These are phyloP conservation scores for Cocos nucifera DNA, from an alignment of 176 grass and related monocot species.

Conservation along the genomic window DNA sequence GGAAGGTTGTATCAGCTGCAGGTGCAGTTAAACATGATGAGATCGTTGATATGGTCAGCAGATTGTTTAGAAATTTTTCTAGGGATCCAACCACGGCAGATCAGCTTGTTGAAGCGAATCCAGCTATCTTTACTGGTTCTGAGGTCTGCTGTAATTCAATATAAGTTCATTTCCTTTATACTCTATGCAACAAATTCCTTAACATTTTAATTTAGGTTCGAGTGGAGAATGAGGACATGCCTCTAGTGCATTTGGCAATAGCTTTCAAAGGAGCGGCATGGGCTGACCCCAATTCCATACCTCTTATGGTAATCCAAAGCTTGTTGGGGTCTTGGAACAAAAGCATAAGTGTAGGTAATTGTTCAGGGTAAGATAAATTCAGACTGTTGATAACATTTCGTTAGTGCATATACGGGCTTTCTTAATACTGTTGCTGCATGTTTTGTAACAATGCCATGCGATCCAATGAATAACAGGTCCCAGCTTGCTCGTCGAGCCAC, in stretches of 20 bases:
- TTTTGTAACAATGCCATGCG: background rate
- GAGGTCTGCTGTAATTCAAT: constrained; percentile 37
- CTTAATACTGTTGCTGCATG: no score
- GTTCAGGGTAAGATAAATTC: constrained; percentile 67
- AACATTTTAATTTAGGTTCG: constrained; percentile 43
- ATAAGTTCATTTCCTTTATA: background rate
- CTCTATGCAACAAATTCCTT: no score
- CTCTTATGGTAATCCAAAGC: constrained; percentile 94
- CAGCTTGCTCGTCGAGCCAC: constrained; percentile 70
- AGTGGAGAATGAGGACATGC: constrained; percentile 40
- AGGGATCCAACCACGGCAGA: constrained; percentile 72
- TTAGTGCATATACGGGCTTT: no score
- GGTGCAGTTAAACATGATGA: constrained; percentile 81
- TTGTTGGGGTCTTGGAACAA: constrained; percentile 84
- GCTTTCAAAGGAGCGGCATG: constrained; percentile 85
- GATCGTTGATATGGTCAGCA: constrained; percentile 57
- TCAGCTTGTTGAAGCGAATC: constrained; percentile 65
- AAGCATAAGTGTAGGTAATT: constrained; percentile 53
- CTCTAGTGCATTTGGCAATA: constrained; percentile 67
- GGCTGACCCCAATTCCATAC: constrained; percentile 75
- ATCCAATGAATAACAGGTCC: constrained; percentile 44
- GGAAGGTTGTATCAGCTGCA: constrained; percentile 89
- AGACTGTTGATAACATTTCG: background rate
- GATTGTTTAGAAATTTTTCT: constrained; percentile 83
- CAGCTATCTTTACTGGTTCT: constrained; percentile 76